Percentiles rank a stretch among this genome's conserved stretches.
Conservation (phyloP, 768 basidiomycete genomes). For the Cystofilobasidium macerans region DNA sequence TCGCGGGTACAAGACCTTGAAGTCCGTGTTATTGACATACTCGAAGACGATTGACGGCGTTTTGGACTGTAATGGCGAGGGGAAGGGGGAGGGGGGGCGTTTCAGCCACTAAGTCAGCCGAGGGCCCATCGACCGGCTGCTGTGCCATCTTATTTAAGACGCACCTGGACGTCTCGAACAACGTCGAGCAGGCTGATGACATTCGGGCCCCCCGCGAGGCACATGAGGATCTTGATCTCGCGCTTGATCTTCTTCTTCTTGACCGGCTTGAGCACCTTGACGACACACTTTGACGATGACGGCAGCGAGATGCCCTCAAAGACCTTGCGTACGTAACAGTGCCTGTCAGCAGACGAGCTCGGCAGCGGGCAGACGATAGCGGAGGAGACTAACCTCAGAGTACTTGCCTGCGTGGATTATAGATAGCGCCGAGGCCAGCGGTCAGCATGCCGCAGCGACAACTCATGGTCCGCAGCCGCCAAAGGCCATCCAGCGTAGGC, state of each 20-base stretch:
- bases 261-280: constrained; percentile 96
- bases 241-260: constrained; percentile 99
- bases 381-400: constrained; percentile 56
- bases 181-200: constrained; percentile 87
- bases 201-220: constrained; percentile 90
- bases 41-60: constrained; percentile 94
- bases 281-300: constrained; percentile 87
- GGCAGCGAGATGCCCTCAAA: constrained; percentile 88
- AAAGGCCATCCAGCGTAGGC: background rate
- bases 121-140: too few species aligned
- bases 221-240: constrained; percentile 96
- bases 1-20: constrained; percentile 88
- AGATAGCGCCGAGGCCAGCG: too few species aligned
- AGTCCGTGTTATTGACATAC: constrained; percentile 96
- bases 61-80: constrained; percentile 53
- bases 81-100: too few species aligned
- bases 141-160: too few species aligned
- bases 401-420: constrained; percentile 51
- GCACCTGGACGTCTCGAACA: constrained; percentile 66
- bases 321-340: too few species aligned
- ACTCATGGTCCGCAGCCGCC: too few species aligned
- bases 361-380: background rate
- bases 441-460: too few species aligned
- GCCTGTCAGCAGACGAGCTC: background rate
- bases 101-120: too few species aligned